Evolutionary conservation across 164 flowering plant species (phyloP).

Genomic region (Protea cynaroides): DNA sequence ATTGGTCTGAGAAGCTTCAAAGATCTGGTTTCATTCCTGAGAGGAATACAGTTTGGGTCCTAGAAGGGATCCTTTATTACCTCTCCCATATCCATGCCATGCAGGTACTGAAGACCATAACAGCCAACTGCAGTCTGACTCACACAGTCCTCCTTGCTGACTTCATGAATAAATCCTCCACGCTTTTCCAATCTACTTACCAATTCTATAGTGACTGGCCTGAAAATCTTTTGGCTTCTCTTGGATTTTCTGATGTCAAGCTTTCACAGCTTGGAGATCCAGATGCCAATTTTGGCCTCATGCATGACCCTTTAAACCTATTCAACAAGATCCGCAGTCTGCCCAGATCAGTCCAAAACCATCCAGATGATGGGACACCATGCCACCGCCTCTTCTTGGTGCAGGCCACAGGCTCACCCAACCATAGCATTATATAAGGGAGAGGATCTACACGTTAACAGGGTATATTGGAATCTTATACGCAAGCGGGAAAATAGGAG

Average conservation of each 20-base stretch:
- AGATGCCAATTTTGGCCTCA: slow-evolving; percentile 82
- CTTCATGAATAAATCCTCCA: slow-evolving; percentile 79
- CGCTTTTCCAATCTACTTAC: slow-evolving; percentile 46
- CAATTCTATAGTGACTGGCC: slow-evolving; percentile 94
- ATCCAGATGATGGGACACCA: slow-evolving; percentile 87
- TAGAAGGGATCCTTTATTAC: slow-evolving; percentile 83
- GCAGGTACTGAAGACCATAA: slow-evolving; percentile 63
- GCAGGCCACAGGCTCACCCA: slow-evolving; percentile 70
- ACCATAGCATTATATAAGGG: slow-evolving; percentile 23
- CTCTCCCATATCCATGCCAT: slow-evolving; percentile 58
- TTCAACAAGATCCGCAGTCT: slow-evolving; percentile 74
- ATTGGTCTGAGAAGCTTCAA: slow-evolving; percentile 78
- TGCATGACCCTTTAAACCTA: slow-evolving; percentile 69
- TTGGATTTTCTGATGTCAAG: slow-evolving; percentile 70
- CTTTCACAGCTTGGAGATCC: slow-evolving; percentile 92
- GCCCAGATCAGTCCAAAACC: slow-evolving; percentile 64
- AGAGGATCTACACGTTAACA: too few relatives aligned
- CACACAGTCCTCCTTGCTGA: slow-evolving; percentile 78
- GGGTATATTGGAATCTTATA: too few relatives aligned
- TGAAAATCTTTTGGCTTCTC: slow-evolving; percentile 73
- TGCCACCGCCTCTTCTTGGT: slow-evolving; percentile 77
- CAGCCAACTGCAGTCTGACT: slow-evolving; percentile 44
- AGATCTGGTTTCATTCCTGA: slow-evolving; percentile 59
- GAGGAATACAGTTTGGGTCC: slow-evolving; percentile 75
- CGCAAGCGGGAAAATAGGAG: too few relatives aligned